Base-by-base conservation (phyloP, 2,329 filamentous ascomycete genomes). In the Phialemonium atrogriseum region DNA sequence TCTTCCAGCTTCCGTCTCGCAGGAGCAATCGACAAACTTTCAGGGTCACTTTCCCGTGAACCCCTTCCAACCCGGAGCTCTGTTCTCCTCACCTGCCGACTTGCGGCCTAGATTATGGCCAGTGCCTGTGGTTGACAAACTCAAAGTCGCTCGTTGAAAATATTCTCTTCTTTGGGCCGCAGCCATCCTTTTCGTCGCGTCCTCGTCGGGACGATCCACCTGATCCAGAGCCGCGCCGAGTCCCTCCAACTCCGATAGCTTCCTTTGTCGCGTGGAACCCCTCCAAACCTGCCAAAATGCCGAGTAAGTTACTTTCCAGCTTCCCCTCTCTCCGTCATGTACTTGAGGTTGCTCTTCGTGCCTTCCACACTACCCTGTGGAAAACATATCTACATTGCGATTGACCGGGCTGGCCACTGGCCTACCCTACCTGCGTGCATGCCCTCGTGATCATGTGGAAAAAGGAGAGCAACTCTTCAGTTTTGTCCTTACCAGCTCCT, bases 101-200 rank as follows among this genome's bases (percentile, higher is more conserved):
- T 38, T 37, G 33, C 35, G 42, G 43, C 33, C 39, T 18, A 17
- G 39, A 46, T 44, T 34, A 44, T 48, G 46, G 46, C 40, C 43
- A 34, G 39, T 37, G 38, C 40, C 43, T 47, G 41, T 29, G 35
- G 43, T 46, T 46, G 46, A 48, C 46, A 39, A 48, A 36, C 46
- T 48, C 46, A 35, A 33, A 47, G 46, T 46, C 44, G 35, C 30
- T 48, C 46, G 35, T 47, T 47, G 36, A 30, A 34, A 20, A 19
- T 9, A 18, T 24, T 18, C 37, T 40, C 32, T 29, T 37, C 33
- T 34, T 30, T 33, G 33, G 18, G 19, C n/a, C 11, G 32, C 30
- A 19, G 23, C 29, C 27, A n/a, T 11, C 6, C 20, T 8, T 20
- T n/a, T 21, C 17, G 4, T 27, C 24, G 17, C 17, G 29, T 29